Conservation (phyloP, 495 filamentous ascomycete genomes). For the Annulohypoxylon bovei region DNA sequence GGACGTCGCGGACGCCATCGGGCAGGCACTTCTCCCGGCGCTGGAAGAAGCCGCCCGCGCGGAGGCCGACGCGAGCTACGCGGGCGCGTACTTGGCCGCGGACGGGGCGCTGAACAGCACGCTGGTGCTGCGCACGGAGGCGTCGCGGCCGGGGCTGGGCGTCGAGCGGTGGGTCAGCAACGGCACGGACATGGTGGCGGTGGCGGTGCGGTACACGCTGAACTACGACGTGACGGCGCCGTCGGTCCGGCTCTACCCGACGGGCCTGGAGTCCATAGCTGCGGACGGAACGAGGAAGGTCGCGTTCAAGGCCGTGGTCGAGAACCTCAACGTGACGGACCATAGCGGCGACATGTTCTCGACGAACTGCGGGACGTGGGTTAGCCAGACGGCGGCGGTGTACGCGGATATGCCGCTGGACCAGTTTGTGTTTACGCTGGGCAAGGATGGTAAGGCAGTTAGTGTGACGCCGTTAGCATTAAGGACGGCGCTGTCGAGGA, state of each 20-base stretch:
- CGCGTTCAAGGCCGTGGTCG: conserved; percentile 59
- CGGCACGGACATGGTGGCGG: conserved; percentile 57
- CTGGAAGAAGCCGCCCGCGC: conserved; percentile 56
- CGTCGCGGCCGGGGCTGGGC: conserved; percentile 55
- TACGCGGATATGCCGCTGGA: conserved; percentile 59
- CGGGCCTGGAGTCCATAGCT: conserved; percentile 49
- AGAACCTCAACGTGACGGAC: conserved; percentile 42
- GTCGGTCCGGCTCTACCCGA: conserved; percentile 62
- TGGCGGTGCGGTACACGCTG: conserved; percentile 46
- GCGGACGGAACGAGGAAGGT: conserved; percentile 44
- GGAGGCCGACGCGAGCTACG: conserved; percentile 55
- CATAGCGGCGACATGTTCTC: conserved; percentile 51
- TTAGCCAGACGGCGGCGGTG: conserved; percentile 54
- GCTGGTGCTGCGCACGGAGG: conserved; percentile 52
- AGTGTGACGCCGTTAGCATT: conserved; percentile 58
- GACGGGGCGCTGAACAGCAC: conserved; percentile 37
- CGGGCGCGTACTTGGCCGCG: conserved; percentile 50
- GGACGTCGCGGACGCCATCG: conserved; percentile 57
- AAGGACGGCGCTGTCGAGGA: conserved; percentile 37
- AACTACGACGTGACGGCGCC: conserved; percentile 46
- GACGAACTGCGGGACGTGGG: conserved; percentile 62
- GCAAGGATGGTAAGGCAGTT: conserved; percentile 50
- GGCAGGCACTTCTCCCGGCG: conserved; percentile 52
- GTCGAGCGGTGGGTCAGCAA: conserved; percentile 62
- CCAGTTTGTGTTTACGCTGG: conserved; percentile 62